These are phyloP conservation scores for Neofusicoccum sp. DNA, from an alignment of 2,329 filamentous ascomycete species.

Conservation along the genomic window DNA sequence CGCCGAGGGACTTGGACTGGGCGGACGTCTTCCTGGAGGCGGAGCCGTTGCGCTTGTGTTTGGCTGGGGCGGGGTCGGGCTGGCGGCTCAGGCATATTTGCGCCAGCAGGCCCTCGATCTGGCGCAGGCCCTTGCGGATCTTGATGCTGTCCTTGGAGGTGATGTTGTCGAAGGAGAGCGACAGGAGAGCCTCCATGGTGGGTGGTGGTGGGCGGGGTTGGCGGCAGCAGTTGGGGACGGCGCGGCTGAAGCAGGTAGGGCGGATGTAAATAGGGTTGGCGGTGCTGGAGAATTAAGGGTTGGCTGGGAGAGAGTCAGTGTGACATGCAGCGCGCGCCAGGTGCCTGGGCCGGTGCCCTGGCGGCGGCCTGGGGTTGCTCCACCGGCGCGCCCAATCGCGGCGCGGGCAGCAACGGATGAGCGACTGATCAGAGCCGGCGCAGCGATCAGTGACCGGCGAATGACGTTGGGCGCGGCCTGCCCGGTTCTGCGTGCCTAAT, in stretches of 20 bases:
- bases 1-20: conserved; percentile 54
- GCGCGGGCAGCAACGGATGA: conserved; percentile 11
- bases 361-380: conserved; percentile 13
- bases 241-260: neutral
- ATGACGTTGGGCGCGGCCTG: conserved; percentile 12
- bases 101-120: conserved; percentile 89
- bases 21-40: conserved; percentile 31
- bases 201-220: neutral
- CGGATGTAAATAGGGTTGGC: conserved; percentile 16
- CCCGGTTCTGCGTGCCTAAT: conserved; percentile 6
- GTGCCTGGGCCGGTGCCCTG: conserved; percentile 7
- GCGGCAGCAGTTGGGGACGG: neutral
- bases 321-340: conserved; percentile 12
- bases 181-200: conserved; percentile 84
- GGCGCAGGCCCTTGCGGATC: conserved; percentile 88
- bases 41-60: conserved; percentile 37
- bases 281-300: conserved; percentile 17
- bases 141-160: conserved; percentile 87
- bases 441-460: conserved; percentile 15
- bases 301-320: conserved; percentile 18
- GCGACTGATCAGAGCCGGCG: conserved; percentile 16
- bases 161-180: conserved; percentile 92
- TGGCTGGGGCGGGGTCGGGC: conserved; percentile 23
- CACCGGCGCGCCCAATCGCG: conserved; percentile 11
- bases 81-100: conserved; percentile 78